Evolutionary conservation across 2,329 filamentous ascomycete genomes (phyloP).

Genomic region (Pseudocercospora pini-densiflorae): DNA sequence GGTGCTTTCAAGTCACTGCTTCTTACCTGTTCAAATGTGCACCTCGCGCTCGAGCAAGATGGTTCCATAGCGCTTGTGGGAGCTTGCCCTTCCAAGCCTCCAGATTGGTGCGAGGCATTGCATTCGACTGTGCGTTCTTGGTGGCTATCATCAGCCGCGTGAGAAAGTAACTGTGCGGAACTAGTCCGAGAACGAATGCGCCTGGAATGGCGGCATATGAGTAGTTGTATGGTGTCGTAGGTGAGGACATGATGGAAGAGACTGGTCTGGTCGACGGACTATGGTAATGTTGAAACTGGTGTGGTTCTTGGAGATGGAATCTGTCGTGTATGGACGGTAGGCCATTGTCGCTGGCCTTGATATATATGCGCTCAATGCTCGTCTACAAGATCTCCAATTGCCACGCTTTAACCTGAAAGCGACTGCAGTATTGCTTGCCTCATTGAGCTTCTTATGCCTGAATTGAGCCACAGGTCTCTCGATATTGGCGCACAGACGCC

Average conservation of each 20-base stretch:
- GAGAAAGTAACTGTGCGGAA: constrained; percentile 32
- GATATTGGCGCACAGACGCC: too few relatives aligned
- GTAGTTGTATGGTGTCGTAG: constrained; percentile 27
- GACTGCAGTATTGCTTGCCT: not conserved
- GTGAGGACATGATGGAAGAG: not conserved
- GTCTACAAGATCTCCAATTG: not conserved
- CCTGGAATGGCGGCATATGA: constrained; percentile 31
- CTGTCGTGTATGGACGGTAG: not conserved
- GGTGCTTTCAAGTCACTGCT: too few relatives aligned
- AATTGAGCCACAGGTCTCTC: not conserved
- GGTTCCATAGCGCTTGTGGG: constrained; percentile 30
- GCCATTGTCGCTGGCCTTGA: not conserved
- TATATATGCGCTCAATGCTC: not conserved
- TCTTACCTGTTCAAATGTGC: constrained; percentile 50
- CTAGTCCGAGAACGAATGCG: constrained; percentile 31
- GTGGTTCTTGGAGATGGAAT: not conserved
- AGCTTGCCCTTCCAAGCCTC: constrained; percentile 33
- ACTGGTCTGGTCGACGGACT: not conserved
- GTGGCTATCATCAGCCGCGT: constrained; percentile 33
- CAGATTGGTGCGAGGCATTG: constrained; percentile 35
- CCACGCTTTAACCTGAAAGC: not conserved
- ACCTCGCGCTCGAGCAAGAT: constrained; percentile 30
- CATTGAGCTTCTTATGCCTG: not conserved
- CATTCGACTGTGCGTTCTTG: constrained; percentile 27
- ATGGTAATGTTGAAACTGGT: not conserved